Evolutionary conservation across 495 filamentous ascomycete genomes (phyloP).

Genomic region (Wilcoxina mikolae): DNA sequence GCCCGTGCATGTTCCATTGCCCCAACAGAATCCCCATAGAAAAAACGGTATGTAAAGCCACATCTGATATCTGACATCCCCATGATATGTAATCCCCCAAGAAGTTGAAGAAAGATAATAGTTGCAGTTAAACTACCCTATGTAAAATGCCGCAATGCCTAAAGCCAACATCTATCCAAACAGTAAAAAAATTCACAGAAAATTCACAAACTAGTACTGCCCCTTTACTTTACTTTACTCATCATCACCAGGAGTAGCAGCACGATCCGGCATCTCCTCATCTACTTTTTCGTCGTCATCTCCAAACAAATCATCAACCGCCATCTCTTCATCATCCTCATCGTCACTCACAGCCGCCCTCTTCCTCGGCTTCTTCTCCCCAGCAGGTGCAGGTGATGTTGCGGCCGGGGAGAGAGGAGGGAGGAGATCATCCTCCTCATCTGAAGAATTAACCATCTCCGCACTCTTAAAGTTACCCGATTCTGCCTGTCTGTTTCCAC

Average conservation of each 20-base stretch:
- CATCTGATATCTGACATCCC: too few relatives aligned
- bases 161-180: too few relatives aligned
- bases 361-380: slow-evolving; percentile 15
- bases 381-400: neutral
- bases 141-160: too few relatives aligned
- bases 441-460: slow-evolving; percentile 65
- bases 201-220: too few relatives aligned
- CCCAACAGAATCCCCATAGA: too few relatives aligned
- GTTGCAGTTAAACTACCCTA: too few relatives aligned
- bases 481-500: slow-evolving; percentile 35
- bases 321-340: slow-evolving; percentile 18
- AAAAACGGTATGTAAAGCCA: too few relatives aligned
- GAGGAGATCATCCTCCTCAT: slow-evolving; percentile 33
- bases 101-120: too few relatives aligned
- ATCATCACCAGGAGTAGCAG: neutral
- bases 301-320: neutral
- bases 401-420: neutral
- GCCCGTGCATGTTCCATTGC: too few relatives aligned
- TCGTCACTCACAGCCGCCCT: slow-evolving; percentile 21
- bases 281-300: slow-evolving; percentile 1
- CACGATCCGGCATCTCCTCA: slow-evolving; percentile 5
- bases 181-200: too few relatives aligned
- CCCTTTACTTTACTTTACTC: neutral
- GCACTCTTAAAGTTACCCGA: slow-evolving; percentile 58
- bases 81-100: too few relatives aligned